Base-by-base conservation (phyloP, 2,329 filamentous ascomycete genomes). In the Colletotrichum cereale region DNA sequence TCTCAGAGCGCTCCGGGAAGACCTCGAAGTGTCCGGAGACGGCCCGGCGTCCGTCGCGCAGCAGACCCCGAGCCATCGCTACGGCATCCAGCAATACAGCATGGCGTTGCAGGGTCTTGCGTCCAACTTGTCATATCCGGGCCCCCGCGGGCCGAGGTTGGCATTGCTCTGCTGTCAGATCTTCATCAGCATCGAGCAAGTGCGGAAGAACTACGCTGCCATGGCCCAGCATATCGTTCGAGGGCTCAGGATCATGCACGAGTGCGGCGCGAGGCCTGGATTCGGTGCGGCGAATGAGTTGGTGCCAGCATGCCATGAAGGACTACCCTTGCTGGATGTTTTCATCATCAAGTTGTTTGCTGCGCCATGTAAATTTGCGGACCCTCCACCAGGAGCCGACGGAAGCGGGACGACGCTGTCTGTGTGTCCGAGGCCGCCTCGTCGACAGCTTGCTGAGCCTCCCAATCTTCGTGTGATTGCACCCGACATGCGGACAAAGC, bases 171-270 rank as follows among this genome's bases (percentile, higher is more conserved):
- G 84, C 77, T 86, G 84, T 74, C 82, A 85, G 73, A 75, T 85
- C 50, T 81, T 85, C 73, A 84, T 85, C 74, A 85, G 84, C 74
- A 84, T 85, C 67, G 84, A 85, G 74, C 83, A 85, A 77, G 79
- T 82, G 63, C 78, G 78, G 38, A 75, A 76, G 6, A 83, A 85
- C 65, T 84, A 80, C 47, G 69, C 77, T 71, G 79, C 82, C 47
- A 83, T 85, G 82, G 80, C 78, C 50, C 81, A 82, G 55, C 84
- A 85, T 66, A 80, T 85, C 29, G 77, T 84, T 74, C 81, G 73
- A 65, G 84, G 84, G 66, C 79, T 86, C 55, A 77, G 75, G n/a
- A 85, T 85, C 74, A 82, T 85, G 80, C 80, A 77, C 71, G 79
- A 85, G 74, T 78, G 81, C 62, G 79, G 79, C 18, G 80, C 79